Conservation (phyloP, 2,329 filamentous ascomycete species). For the Penicillium sp. region DNA sequence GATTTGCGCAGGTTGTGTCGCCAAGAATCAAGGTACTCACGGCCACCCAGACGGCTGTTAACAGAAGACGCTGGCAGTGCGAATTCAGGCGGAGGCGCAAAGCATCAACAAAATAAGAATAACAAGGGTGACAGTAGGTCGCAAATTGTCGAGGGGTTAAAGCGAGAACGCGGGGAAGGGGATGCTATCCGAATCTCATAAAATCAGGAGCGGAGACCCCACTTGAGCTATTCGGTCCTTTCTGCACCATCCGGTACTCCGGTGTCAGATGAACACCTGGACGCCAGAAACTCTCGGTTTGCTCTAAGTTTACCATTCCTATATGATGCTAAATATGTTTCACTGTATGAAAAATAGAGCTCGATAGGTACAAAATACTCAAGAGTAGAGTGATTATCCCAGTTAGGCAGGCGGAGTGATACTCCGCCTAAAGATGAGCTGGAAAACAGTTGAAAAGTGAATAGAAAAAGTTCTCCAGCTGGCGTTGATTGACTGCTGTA, state of each 20-base stretch:
- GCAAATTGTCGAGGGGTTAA: neutral
- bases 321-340: neutral
- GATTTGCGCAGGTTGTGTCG: neutral
- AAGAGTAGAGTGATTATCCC: neutral
- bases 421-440: neutral
- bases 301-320: neutral
- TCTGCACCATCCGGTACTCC: neutral
- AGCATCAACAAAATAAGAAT: neutral
- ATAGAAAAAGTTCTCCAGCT: neutral
- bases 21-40: neutral
- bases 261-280: neutral
- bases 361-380: neutral
- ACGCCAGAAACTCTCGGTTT: neutral
- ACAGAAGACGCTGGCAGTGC: neutral
- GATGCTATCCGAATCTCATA: neutral
- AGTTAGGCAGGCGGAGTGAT: neutral
- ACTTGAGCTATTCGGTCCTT: neutral
- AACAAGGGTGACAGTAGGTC: neutral
- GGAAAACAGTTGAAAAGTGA: neutral
- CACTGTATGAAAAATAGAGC: neutral
- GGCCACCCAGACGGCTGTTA: neutral
- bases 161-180: conserved; percentile 1
- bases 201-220: neutral
- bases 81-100: neutral
- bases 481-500: neutral